These are phyloP conservation scores for Apiospora rasikravindrae DNA, from an alignment of 2,329 filamentous ascomycete species.

Conservation along the genomic window DNA sequence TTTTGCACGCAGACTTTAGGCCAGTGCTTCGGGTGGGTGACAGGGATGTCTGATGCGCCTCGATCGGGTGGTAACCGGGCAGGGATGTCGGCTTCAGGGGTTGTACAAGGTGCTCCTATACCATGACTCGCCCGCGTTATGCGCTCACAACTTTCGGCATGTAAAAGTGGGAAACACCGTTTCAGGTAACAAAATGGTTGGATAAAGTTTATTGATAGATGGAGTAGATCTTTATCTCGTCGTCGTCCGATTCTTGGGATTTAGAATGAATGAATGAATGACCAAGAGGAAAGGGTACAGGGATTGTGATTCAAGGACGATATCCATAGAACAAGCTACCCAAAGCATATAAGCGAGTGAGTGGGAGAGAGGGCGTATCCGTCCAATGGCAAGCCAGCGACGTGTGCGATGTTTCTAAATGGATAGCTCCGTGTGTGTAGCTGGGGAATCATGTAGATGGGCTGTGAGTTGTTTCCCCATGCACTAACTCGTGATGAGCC, in stretches of 20 bases:
- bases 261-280: not conserved
- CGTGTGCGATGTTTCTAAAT: not conserved
- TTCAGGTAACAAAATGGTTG: not conserved
- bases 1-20: not conserved
- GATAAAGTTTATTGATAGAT: not conserved
- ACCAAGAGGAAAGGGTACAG: not conserved
- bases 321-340: not conserved
- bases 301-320: not conserved
- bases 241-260: not conserved
- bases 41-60: constrained; percentile 1
- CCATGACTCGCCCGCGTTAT: not conserved
- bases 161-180: not conserved
- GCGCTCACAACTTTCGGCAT: not conserved
- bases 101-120: not conserved
- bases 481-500: not conserved
- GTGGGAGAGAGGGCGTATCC: not conserved
- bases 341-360: not conserved
- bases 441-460: not conserved
- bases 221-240: not conserved
- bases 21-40: not conserved
- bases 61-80: not conserved
- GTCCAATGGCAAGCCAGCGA: not conserved
- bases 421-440: not conserved
- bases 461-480: not conserved
- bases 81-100: not conserved